Evolutionary conservation across 2,329 filamentous ascomycete genomes (phyloP), one percentile per base, ranked within the genome.

Genomic region (Pseudogymnoascus sp.): DNA sequence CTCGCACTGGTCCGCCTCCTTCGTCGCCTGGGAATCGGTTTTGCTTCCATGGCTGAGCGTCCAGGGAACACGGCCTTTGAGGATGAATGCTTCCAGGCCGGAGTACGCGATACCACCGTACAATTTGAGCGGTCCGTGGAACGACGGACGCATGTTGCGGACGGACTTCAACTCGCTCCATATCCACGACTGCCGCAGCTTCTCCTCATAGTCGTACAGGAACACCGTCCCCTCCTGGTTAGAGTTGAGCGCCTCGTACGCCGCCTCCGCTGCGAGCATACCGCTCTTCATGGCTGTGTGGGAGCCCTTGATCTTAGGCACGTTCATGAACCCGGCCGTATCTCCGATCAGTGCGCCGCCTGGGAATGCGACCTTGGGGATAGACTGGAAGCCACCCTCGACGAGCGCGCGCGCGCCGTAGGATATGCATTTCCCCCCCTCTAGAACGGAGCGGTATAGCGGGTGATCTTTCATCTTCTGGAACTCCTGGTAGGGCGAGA

Each of bases 391-490:
- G 25, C 94, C 94, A 65, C 94, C 94, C 76, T 99, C 94, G 67
- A 93, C 89, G 45, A 99, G 81, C 1, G 93, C 90, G 63, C 94
- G 86, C 5, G 94, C 94, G 64, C 89, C 94, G 72, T 99, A 99
- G 0, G 94, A 96, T 67, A 99, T 92, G 74, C 94, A 97, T 78
- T 96, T 97, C 67, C 94, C 94, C 64, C 93, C 93, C 75, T 97
- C 90, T n/a, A 99, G 82, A 15, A 92, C 87, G 4, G 85, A 80
- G 67, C 82, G 86, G 80, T 95, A 97, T 59, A 95, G 78, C n/a
- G 94, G 92, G 75, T 99, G 94, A 69, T 93, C 89, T 82, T 99
- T 99, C 80, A 99, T 87, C 80, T 96, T 96, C 75, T 99, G 94
- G 75, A 99, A 99, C 74, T 99, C 94, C 63, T 87, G 85, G 73